These are phyloP conservation scores for Colletotrichum orbiculare DNA, from an alignment of 2,329 filamentous ascomycete genomes.

Conservation along the genomic window DNA sequence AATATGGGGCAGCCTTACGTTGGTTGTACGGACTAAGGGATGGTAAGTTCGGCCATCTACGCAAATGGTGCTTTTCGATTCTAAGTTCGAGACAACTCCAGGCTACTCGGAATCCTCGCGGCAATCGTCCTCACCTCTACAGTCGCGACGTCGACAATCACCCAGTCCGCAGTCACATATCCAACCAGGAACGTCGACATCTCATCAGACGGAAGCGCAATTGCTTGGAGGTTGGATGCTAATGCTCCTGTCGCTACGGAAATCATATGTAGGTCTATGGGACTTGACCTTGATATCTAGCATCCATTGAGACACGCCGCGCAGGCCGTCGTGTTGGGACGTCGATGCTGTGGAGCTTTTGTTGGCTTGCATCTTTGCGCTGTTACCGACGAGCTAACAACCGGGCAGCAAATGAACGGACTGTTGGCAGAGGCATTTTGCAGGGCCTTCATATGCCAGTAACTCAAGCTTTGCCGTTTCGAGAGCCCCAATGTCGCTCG, in stretches of 20 bases:
- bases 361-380: not conserved
- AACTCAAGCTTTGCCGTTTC: not conserved
- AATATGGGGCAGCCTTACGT: conserved; percentile 35
- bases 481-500: not conserved
- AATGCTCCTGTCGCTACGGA: not conserved
- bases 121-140: not conserved
- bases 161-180: conserved; percentile 1
- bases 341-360: not conserved
- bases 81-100: not conserved
- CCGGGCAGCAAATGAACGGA: too few species aligned
- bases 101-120: not conserved
- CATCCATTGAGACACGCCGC: not conserved
- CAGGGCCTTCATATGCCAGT: not conserved
- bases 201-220: not conserved
- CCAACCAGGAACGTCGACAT: not conserved
- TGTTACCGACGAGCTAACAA: not conserved
- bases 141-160: not conserved
- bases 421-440: not conserved
- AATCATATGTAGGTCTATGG: too few species aligned
- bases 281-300: not conserved
- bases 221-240: not conserved
- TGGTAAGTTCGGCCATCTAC: not conserved
- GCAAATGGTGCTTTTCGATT: not conserved
- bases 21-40: conserved; percentile 38
- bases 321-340: not conserved